Conservation (phyloP, 2,329 filamentous ascomycete species). For the Calonectria hawksworthii region DNA sequence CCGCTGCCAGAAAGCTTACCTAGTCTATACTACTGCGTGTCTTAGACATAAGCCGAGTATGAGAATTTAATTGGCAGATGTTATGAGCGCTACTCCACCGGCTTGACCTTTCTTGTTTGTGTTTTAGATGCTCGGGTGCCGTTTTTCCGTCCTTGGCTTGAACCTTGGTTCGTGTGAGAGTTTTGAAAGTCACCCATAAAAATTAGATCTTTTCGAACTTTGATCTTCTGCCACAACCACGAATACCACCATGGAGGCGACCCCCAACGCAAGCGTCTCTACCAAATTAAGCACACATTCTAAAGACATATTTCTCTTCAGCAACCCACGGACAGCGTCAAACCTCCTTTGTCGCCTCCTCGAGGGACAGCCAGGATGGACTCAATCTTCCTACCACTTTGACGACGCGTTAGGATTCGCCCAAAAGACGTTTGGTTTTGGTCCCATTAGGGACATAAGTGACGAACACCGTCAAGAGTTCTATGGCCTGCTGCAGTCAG, state of each 20-base stretch:
- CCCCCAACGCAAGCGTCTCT: too few relatives aligned
- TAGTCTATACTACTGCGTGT: neutral
- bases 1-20: neutral
- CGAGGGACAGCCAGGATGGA: neutral
- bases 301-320: constrained; percentile 12
- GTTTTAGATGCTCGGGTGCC: neutral
- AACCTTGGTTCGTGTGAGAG: neutral
- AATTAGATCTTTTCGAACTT: neutral
- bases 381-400: constrained; percentile 11
- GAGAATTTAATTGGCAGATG: neutral
- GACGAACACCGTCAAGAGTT: neutral
- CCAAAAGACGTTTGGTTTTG: neutral
- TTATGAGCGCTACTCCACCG: neutral
- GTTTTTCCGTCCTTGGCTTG: neutral
- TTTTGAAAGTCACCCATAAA: neutral
- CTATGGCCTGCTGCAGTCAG: neutral
- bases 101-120: neutral
- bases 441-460: neutral
- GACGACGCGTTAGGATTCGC: constrained; percentile 5
- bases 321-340: constrained; percentile 1
- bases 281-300: neutral
- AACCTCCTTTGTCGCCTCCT: constrained; percentile 16
- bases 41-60: neutral
- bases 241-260: neutral
- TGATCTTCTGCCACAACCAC: neutral